Percentiles rank a stretch among this genome's conserved stretches.
Evolutionary conservation across 1,139 yeast genomes (phyloP).

Genomic region (Debaryomyces sp.): DNA sequence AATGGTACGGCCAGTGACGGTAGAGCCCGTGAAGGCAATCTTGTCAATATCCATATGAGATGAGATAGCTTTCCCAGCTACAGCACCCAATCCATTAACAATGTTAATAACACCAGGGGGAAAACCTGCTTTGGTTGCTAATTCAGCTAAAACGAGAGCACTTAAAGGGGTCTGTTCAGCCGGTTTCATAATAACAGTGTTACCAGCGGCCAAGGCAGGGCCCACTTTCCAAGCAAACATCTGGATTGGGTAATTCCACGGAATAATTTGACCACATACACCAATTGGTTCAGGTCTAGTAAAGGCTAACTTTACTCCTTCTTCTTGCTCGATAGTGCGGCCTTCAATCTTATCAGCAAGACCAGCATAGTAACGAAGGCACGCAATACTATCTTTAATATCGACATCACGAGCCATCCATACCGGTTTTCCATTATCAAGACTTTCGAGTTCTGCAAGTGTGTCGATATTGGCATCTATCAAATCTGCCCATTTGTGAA

Average conservation of each 20-base stretch:
- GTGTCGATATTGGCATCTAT: conserved; percentile 54
- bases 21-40: conserved; percentile 39
- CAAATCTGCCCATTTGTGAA: conserved; percentile 57
- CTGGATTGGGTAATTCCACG: conserved; percentile 41
- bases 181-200: conserved; percentile 36
- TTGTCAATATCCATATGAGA: conserved; percentile 33
- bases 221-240: conserved; percentile 41
- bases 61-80: conserved; percentile 34
- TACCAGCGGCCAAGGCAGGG: conserved; percentile 37
- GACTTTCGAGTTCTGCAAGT: conserved; percentile 61
- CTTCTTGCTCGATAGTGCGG: conserved; percentile 58
- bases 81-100: conserved; percentile 33
- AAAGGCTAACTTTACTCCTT: conserved; percentile 75
- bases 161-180: conserved; percentile 38
- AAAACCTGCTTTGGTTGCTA: conserved; percentile 31
- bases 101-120: conserved; percentile 38
- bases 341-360: conserved; percentile 75
- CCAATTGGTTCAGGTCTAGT: conserved; percentile 38
- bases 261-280: conserved; percentile 42
- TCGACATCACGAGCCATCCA: conserved; percentile 43
- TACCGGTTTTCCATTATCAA: conserved; percentile 72
- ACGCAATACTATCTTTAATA: conserved; percentile 51
- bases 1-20: conserved; percentile 34
- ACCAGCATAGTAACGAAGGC: conserved; percentile 68
- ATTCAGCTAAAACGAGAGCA: conserved; percentile 31